Evolutionary conservation across 169 alveolate species (phyloP).

Genomic region (Toxoplasma gondii): DNA sequence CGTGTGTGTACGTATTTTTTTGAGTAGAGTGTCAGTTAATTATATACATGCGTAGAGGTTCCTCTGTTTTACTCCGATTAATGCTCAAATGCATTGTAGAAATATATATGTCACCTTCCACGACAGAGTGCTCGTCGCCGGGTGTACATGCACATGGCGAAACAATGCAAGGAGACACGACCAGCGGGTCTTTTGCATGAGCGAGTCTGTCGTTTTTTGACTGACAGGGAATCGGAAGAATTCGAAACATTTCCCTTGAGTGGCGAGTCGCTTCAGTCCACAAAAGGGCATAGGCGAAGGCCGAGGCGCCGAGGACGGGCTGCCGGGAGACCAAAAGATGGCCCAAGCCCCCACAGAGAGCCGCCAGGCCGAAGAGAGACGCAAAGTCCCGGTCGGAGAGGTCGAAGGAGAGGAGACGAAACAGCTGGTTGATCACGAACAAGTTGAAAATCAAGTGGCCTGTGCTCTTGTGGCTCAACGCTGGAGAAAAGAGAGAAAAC

Average conservation of each 20-base stretch:
- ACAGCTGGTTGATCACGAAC: conserved; percentile 12
- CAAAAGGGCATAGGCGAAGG: conserved; percentile 22
- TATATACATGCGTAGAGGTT: too few relatives aligned
- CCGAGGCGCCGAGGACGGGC: conserved; percentile 40
- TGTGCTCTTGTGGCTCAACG: not conserved
- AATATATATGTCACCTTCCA: too few relatives aligned
- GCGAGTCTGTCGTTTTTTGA: too few relatives aligned
- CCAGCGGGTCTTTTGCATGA: too few relatives aligned
- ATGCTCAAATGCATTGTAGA: too few relatives aligned
- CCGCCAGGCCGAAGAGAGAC: not conserved
- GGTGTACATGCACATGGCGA: too few relatives aligned
- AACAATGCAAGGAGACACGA: too few relatives aligned
- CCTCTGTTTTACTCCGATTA: too few relatives aligned
- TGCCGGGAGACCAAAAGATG: not conserved
- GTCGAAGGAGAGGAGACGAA: not conserved
- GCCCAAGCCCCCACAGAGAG: not conserved
- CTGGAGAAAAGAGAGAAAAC: not conserved
- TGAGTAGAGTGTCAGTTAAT: too few relatives aligned
- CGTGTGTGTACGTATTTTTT: too few relatives aligned
- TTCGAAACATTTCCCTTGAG: conserved; percentile 23
- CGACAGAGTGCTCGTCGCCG: too few relatives aligned
- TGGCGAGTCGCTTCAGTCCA: conserved; percentile 21
- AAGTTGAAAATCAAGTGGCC: not conserved
- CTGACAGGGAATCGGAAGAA: conserved; percentile 28
- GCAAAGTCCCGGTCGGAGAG: not conserved